These are phyloP conservation scores for Pneumocystis carinii DNA, from an alignment of 1,139 yeast species.

Conservation along the genomic window DNA sequence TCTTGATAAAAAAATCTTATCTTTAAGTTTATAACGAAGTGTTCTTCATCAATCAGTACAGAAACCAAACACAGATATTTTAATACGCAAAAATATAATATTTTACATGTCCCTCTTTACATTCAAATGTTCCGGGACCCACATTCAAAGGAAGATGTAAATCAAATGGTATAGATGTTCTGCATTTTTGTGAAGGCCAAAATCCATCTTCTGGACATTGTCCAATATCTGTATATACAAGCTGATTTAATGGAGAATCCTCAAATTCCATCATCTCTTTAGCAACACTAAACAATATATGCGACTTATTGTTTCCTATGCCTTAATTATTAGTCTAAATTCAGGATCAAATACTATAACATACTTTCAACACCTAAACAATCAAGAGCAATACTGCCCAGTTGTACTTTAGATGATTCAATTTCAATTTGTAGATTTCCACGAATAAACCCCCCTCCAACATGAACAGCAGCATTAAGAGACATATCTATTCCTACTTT, in stretches of 20 bases:
- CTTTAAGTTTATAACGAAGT: slow-evolving; percentile 5
- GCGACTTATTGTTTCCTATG: background rate
- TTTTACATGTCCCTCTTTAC: slow-evolving; percentile 7
- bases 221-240: background rate
- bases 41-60: slow-evolving; percentile 1
- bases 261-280: background rate
- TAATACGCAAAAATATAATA: slow-evolving; percentile 4
- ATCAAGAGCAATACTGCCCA: background rate
- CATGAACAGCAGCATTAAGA: background rate
- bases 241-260: background rate
- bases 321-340: background rate
- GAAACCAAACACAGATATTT: background rate
- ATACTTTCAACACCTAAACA: background rate
- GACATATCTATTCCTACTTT: background rate
- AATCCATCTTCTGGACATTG: background rate
- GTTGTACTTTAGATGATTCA: background rate
- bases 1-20: slow-evolving; percentile 4
- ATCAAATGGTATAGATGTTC: slow-evolving; percentile 5
- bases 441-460: background rate
- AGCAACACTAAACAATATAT: background rate
- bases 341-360: background rate
- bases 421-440: background rate
- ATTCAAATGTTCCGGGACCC: slow-evolving; percentile 9
- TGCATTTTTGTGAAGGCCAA: slow-evolving; percentile 1
- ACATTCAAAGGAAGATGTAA: slow-evolving; percentile 10